phyloP scores from a whole-genome alignment of 257 asterid species.

The Przewalskia tangutica region DNA sequence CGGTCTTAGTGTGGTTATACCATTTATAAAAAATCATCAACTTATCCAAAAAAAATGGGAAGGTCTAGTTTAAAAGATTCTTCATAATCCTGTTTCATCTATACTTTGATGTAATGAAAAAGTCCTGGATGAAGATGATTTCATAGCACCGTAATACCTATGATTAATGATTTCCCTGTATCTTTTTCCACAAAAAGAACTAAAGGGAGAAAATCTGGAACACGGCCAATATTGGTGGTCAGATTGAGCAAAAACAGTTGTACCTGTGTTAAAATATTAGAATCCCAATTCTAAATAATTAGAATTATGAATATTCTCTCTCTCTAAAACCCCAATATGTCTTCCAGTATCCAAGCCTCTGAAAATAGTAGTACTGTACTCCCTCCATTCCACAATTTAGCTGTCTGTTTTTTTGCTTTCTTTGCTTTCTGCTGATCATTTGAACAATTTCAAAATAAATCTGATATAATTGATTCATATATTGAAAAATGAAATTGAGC shows the following conservation, averaged over 20 bases:
- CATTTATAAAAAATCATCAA: no score
- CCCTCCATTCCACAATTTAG: neutral
- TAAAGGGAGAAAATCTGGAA: no score
- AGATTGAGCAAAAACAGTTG: no score
- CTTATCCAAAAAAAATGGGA: no score
- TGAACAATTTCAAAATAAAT: neutral
- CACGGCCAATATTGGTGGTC: no score
- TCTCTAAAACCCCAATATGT: neutral
- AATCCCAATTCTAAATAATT: no score
- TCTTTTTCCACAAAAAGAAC: no score
- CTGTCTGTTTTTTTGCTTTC: neutral
- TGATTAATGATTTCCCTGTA: no score
- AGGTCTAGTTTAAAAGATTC: neutral
- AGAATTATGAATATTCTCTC: no score
- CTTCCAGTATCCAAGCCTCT: neutral
- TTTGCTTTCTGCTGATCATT: neutral
- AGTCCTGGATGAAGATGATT: neutral
- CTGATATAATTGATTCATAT: neutral
- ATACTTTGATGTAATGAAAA: neutral
- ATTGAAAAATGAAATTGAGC: neutral
- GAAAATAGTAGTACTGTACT: neutral
- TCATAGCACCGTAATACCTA: no score
- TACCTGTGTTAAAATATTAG: no score
- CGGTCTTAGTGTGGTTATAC: no score
- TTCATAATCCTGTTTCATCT: neutral